Percentiles rank a stretch among this genome's conserved stretches.
phyloP scores from a whole-genome alignment of 2,329 filamentous ascomycete species.

The Phialophora tarda region DNA sequence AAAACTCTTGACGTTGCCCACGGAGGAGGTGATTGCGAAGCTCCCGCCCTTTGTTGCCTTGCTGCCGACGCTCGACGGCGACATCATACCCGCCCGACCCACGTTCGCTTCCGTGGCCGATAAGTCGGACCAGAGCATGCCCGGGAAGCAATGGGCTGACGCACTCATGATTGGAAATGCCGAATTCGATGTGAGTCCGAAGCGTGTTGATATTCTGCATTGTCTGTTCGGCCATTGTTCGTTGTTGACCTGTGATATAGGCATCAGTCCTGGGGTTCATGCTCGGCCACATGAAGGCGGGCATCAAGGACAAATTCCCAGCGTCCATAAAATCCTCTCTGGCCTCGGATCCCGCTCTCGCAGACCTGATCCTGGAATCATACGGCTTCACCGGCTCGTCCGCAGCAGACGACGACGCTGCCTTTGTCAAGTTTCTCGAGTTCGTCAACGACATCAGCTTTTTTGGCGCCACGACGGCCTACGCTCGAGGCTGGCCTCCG shows the following conservation, averaged over 20 bases:
- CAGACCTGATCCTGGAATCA: slow-evolving; percentile 43
- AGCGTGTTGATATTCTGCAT: slow-evolving; percentile 1
- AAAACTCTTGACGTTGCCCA: slow-evolving; percentile 49
- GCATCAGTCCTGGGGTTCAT: slow-evolving; percentile 27
- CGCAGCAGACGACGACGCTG: slow-evolving; percentile 45
- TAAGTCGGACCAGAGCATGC: slow-evolving; percentile 42
- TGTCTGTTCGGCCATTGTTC: not conserved
- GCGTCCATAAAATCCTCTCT: slow-evolving; percentile 25
- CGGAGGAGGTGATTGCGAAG: slow-evolving; percentile 51
- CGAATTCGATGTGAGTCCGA: slow-evolving; percentile 52
- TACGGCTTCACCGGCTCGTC: slow-evolving; percentile 50
- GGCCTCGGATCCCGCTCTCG: slow-evolving; percentile 39
- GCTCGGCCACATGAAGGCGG: slow-evolving; percentile 27
- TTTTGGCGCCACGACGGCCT: slow-evolving; percentile 51
- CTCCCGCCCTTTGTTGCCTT: slow-evolving; percentile 46
- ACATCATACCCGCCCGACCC: slow-evolving; percentile 45
- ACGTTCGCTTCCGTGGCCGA: slow-evolving; percentile 37
- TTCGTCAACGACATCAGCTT: slow-evolving; percentile 56
- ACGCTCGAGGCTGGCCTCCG: slow-evolving; percentile 48
- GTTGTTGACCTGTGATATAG: slow-evolving; percentile 12
- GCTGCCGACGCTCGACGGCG: slow-evolving; percentile 52
- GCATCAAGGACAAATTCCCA: slow-evolving; percentile 30
- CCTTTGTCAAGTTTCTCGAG: slow-evolving; percentile 50
- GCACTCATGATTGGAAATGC: slow-evolving; percentile 57
- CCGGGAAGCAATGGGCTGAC: slow-evolving; percentile 54